These are phyloP conservation scores for Phialophora chinensis DNA, from an alignment of 2,329 filamentous ascomycete species.

Conservation along the genomic window DNA sequence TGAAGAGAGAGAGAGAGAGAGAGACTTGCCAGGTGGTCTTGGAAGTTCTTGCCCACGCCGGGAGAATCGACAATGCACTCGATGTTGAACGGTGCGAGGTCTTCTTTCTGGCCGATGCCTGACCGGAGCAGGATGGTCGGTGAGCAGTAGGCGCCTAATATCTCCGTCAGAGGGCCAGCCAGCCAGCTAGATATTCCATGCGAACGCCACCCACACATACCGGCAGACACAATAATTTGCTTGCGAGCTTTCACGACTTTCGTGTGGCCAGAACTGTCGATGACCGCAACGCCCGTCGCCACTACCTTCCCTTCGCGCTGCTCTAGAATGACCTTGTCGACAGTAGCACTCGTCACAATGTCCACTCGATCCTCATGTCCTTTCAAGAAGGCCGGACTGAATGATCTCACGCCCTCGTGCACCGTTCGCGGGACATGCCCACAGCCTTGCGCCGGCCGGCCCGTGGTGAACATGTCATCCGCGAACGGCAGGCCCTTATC, in stretches of 20 bases:
- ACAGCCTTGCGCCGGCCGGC: slow-evolving; percentile 59
- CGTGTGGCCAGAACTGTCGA: slow-evolving; percentile 50
- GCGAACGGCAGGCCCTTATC: slow-evolving; percentile 61
- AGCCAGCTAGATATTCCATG: too few relatives aligned
- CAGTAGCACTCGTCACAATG: slow-evolving; percentile 46
- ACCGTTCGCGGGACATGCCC: slow-evolving; percentile 62
- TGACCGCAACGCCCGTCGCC: slow-evolving; percentile 48
- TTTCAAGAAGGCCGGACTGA: slow-evolving; percentile 59
- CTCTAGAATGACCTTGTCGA: slow-evolving; percentile 56
- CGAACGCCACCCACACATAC: not conserved
- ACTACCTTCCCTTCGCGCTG: not conserved
- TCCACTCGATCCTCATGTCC: not conserved
- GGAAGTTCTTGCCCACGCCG: slow-evolving; percentile 60
- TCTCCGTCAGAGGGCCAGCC: not conserved
- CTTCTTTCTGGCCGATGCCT: slow-evolving; percentile 56
- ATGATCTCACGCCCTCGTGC: slow-evolving; percentile 58
- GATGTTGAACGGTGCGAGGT: slow-evolving; percentile 53
- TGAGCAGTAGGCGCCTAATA: slow-evolving; percentile 54
- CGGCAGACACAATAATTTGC: slow-evolving; percentile 49
- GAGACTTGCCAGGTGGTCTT: slow-evolving; percentile 51
- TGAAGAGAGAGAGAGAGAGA: not conserved
- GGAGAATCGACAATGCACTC: slow-evolving; percentile 52
- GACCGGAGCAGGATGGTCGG: slow-evolving; percentile 61
- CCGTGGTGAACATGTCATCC: slow-evolving; percentile 65
- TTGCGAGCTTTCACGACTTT: slow-evolving; percentile 47